Evolutionary conservation across 257 asterid species (phyloP), one percentile per base, ranked within the genome.

Genomic region (Euphrasia confusa): DNA sequence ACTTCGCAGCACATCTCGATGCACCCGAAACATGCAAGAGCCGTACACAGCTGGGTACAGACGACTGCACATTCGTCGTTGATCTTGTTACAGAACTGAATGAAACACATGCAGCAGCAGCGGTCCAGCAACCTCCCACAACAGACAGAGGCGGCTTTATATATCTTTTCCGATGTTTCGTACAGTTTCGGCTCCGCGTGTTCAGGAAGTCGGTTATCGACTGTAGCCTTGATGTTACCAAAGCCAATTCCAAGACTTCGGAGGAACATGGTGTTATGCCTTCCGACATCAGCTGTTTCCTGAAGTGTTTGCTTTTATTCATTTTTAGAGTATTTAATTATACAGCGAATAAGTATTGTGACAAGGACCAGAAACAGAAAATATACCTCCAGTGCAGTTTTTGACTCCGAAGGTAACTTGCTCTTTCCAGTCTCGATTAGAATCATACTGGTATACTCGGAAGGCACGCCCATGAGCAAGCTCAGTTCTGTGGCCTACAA

Each of bases 51-150:
- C 80, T 90, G 97, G 10, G 94, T 58, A 7, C 78, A 37, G 60
- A 79, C 81, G 52, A 85, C 58, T 2, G 89, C 88, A 47, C 95
- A 87, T 60, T 76, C 90, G 79, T 90, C 95, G 37, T 77, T 85
- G 8, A 87, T 52, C 65, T 72, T 70, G 56, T 64, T 66, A 12
- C 93, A 87, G 61, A 65, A 79, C 63, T 74, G 90, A 65, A 90
- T 71, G 68, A 72, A 80, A 54, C 89, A 90, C 91, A 90, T 79
- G 76, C 97, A 87, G 73, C 97, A 90, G 35, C 89, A 83, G 6
- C 67, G 52, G 27, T 87, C 89, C 6, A 74, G n/a, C 72, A 76
- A 13, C 69, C 71, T 75, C 48, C 83, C 63, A 6, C 96, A 85
- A 7, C 65, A 67, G 45, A 58, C 60, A 13, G 89, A 58, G n/a